These are phyloP conservation scores for Salix purpurea DNA, from an alignment of 345 rosid genomes.

Conservation along the genomic window DNA sequence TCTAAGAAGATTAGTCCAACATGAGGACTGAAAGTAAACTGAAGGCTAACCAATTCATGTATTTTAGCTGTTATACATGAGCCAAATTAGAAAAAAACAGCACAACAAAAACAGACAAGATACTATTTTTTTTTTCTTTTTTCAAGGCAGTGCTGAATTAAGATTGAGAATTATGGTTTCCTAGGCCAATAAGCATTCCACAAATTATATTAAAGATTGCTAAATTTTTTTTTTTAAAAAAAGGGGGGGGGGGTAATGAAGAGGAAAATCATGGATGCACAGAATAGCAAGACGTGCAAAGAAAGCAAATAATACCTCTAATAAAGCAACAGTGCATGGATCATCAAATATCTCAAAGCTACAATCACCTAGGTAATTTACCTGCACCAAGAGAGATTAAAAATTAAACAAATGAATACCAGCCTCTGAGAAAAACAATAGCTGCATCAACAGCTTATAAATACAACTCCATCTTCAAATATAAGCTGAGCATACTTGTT, in stretches of 20 bases:
- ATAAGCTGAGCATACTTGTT: neutral
- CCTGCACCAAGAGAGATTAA: constrained; percentile 31
- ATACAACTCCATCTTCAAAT: neutral
- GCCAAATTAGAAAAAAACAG: too few relatives aligned
- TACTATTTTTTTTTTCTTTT: neutral
- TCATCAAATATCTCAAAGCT: constrained; percentile 88
- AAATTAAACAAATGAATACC: neutral
- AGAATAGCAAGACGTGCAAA: neutral
- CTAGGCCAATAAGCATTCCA: neutral
- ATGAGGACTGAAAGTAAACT: neutral
- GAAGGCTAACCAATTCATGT: neutral
- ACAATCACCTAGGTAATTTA: constrained; percentile 79
- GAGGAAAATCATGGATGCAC: neutral
- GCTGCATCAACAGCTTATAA: neutral
- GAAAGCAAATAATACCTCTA: constrained; percentile 51
- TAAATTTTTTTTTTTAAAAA: too few relatives aligned
- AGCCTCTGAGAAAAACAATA: neutral
- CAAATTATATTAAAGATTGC: too few relatives aligned
- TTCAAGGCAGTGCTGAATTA: too few relatives aligned
- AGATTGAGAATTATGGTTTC: too few relatives aligned
- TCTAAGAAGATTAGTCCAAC: neutral
- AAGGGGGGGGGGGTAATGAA: neutral
- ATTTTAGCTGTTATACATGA: neutral
- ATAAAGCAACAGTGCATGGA: constrained; percentile 72
- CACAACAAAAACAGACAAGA: neutral